A percentile compares a stretch with the other conserved stretches of the same genome.
phyloP scores from a whole-genome alignment of 352 stramenopile genomes.

The Aphanomyces cochlioides region DNA sequence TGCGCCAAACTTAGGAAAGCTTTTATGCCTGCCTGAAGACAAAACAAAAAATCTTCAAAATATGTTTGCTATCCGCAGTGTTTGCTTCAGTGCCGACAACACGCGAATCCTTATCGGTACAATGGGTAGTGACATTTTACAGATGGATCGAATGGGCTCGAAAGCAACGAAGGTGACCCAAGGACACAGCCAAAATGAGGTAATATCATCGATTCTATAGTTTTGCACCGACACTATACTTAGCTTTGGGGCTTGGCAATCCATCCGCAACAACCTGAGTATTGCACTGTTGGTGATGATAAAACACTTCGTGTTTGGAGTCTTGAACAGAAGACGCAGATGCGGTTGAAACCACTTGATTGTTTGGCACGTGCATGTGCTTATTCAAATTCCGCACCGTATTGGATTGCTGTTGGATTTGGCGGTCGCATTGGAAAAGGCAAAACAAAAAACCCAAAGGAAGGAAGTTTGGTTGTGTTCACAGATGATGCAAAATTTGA shows the following conservation, averaged over 20 bases:
- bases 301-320: conserved; percentile 36
- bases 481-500: conserved; percentile 60
- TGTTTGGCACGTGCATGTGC: conserved; percentile 63
- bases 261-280: conserved; percentile 57
- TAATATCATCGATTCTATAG: conserved; percentile 31
- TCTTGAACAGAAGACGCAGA: conserved; percentile 24
- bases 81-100: conserved; percentile 23
- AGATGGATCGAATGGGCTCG: conserved; percentile 55
- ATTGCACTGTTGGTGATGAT: conserved; percentile 33
- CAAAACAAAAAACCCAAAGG: conserved; percentile 55
- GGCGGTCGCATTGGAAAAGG: conserved; percentile 47
- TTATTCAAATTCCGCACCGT: conserved; percentile 57
- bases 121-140: conserved; percentile 77
- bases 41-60: background rate
- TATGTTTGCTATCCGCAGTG: conserved; percentile 12
- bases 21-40: conserved; percentile 16
- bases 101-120: conserved; percentile 74
- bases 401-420: conserved; percentile 51
- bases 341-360: conserved; percentile 52
- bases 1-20: conserved; percentile 3
- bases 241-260: conserved; percentile 74
- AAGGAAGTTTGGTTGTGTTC: conserved; percentile 57
- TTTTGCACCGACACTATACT: too few species aligned
- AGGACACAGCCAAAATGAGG: conserved; percentile 37
- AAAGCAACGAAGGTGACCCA: conserved; percentile 40